Evolutionary conservation across 345 rosid genomes (phyloP).

Genomic region (Lepidium didymum): DNA sequence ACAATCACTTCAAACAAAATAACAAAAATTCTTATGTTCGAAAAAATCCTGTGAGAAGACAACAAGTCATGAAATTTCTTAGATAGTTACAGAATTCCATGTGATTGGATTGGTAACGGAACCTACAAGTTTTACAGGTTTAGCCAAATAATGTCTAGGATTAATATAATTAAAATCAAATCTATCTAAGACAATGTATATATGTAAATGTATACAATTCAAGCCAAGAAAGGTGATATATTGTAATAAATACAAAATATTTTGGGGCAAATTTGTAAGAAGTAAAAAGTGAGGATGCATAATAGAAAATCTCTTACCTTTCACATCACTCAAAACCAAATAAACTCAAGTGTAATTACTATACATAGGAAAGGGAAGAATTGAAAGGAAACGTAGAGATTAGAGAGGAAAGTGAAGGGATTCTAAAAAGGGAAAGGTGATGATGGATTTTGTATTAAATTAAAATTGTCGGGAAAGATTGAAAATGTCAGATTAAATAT

Average conservation of each 20-base stretch:
- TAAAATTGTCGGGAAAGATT: conserved; percentile 17
- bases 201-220: background rate
- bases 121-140: background rate
- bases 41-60: conserved; percentile 14
- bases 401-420: conserved; percentile 19
- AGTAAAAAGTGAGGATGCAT: background rate
- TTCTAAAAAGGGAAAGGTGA: conserved; percentile 26
- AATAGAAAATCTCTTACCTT: conserved; percentile 10
- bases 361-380: conserved; percentile 19
- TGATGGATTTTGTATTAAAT: conserved; percentile 5
- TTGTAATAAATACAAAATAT: background rate
- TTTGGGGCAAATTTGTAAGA: background rate
- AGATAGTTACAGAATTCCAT: conserved; percentile 23
- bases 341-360: conserved; percentile 12
- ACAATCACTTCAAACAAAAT: conserved; percentile 11
- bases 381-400: conserved; percentile 20
- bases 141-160: conserved; percentile 11
- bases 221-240: background rate
- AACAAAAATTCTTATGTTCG: conserved; percentile 15
- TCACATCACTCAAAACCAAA: conserved; percentile 25
- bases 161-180: conserved; percentile 4
- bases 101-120: conserved; percentile 24
- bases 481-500: conserved; percentile 28
- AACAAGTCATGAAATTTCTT: conserved; percentile 19
- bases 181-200: background rate